Evolutionary conservation across 129 eudicot genomes (phyloP).

Genomic region (Smallanthus sonchifolius): DNA sequence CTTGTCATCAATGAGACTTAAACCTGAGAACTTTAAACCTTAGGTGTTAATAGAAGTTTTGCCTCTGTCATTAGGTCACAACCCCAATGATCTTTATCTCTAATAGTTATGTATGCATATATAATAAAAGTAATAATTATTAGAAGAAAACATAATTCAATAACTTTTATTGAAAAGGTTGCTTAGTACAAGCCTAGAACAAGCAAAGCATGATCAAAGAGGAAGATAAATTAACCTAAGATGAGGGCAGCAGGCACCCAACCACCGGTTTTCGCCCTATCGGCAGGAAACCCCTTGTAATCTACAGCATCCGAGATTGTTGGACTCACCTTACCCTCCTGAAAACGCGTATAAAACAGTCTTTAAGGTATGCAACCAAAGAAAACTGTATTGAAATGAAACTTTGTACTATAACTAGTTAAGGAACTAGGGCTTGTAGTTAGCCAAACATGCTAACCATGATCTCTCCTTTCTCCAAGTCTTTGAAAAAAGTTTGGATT

Average conservation of each 20-base stretch:
- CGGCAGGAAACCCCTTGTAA: constrained; percentile 78
- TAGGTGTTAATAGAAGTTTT: too few relatives aligned
- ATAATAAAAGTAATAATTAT: neutral
- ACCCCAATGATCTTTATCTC: too few relatives aligned
- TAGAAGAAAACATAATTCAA: neutral
- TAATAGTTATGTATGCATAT: neutral
- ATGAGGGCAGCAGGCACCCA: constrained; percentile 93
- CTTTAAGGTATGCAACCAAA: neutral
- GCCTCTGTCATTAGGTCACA: too few relatives aligned
- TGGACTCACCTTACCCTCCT: constrained; percentile 65
- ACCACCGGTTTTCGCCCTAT: constrained; percentile 81
- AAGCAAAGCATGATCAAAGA: constrained; percentile 9
- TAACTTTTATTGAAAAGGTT: neutral
- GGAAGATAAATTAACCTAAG: constrained; percentile 49
- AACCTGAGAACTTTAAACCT: too few relatives aligned
- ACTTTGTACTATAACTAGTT: neutral
- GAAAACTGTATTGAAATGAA: neutral
- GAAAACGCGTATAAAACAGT: constrained; percentile 8
- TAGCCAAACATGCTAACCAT: constrained; percentile 36
- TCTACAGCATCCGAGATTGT: constrained; percentile 70
- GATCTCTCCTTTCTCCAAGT: constrained; percentile 14
- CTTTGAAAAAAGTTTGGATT: constrained; percentile 14
- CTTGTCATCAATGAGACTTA: too few relatives aligned
- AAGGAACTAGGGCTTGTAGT: neutral
- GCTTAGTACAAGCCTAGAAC: neutral